phyloP scores from a whole-genome alignment of 192 early-diverging fungal genomes.

The Backusella sp. region DNA sequence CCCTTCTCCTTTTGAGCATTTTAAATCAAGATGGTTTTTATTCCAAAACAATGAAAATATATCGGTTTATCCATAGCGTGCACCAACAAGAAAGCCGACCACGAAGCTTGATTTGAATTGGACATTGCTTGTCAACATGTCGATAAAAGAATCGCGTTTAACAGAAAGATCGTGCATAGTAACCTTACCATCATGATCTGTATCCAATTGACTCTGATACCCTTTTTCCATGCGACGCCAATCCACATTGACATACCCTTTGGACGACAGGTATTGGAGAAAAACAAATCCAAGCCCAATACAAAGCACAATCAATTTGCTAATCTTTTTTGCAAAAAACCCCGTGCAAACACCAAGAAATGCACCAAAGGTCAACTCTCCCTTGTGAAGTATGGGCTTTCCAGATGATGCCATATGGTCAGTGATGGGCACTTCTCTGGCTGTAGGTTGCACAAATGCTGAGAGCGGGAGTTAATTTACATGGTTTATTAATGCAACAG shows the following conservation, averaged over 20 bases:
- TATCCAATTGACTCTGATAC: constrained; percentile 31
- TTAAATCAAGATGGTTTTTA: no score
- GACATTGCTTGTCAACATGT: constrained; percentile 44
- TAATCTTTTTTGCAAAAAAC: constrained; percentile 48
- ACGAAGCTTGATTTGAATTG: constrained; percentile 54
- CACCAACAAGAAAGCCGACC: constrained; percentile 43
- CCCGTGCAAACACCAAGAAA: constrained; percentile 50
- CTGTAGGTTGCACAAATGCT: neutral
- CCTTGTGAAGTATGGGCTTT: constrained; percentile 33
- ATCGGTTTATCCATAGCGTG: constrained; percentile 41
- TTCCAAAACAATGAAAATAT: neutral
- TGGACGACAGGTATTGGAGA: constrained; percentile 39
- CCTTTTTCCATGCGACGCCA: constrained; percentile 39
- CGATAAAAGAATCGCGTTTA: constrained; percentile 34
- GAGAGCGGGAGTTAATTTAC: neutral
- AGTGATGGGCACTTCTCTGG: neutral
- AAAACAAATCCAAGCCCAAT: constrained; percentile 47
- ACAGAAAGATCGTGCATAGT: constrained; percentile 33
- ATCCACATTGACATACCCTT: constrained; percentile 45
- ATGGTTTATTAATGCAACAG: neutral
- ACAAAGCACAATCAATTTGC: constrained; percentile 44
- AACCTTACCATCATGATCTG: constrained; percentile 43
- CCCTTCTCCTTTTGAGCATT: no score
- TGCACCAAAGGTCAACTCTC: constrained; percentile 47
- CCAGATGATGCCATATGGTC: neutral